Evolutionary conservation across 192 early-diverging fungal genomes (phyloP).

Genomic region (Entophlyctis helioformis): DNA sequence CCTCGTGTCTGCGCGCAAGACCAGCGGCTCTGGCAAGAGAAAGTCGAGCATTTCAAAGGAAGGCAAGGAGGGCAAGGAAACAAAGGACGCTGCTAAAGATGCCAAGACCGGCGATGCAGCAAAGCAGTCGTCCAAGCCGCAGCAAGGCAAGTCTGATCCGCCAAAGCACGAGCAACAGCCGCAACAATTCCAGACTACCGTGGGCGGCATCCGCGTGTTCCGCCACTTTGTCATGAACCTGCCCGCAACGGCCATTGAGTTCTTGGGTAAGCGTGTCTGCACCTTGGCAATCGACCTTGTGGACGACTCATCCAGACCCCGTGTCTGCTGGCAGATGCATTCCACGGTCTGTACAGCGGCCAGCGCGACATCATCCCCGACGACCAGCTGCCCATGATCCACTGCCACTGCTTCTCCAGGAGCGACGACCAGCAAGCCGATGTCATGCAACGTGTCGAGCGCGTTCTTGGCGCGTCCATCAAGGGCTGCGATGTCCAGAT

Average conservation of each 20-base stretch:
- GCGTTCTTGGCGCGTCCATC: slow-evolving; percentile 31
- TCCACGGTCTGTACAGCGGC: slow-evolving; percentile 63
- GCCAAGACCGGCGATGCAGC: background rate
- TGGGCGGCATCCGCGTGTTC: slow-evolving; percentile 49
- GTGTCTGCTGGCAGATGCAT: slow-evolving; percentile 51
- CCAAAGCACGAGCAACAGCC: background rate
- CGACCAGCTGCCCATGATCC: slow-evolving; percentile 67
- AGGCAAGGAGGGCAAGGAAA: slow-evolving; percentile 1
- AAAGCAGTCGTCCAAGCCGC: slow-evolving; percentile 7
- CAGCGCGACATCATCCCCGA: slow-evolving; percentile 29
- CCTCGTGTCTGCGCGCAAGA: too few species aligned
- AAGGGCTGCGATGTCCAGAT: slow-evolving; percentile 25
- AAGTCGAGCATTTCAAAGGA: too few species aligned
- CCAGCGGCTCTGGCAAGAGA: too few species aligned
- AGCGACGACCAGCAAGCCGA: slow-evolving; percentile 47
- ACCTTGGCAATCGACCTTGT: background rate
- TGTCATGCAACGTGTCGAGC: slow-evolving; percentile 42
- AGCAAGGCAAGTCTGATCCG: background rate
- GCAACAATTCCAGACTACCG: too few species aligned
- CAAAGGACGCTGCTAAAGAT: background rate
- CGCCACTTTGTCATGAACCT: slow-evolving; percentile 99
- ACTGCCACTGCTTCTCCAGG: slow-evolving; percentile 92
- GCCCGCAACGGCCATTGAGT: slow-evolving; percentile 92
- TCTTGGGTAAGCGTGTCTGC: slow-evolving; percentile 75
- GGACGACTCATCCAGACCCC: too few species aligned